phyloP scores from a whole-genome alignment of 352 stramenopile species.

The Globisporangium irregulare region DNA sequence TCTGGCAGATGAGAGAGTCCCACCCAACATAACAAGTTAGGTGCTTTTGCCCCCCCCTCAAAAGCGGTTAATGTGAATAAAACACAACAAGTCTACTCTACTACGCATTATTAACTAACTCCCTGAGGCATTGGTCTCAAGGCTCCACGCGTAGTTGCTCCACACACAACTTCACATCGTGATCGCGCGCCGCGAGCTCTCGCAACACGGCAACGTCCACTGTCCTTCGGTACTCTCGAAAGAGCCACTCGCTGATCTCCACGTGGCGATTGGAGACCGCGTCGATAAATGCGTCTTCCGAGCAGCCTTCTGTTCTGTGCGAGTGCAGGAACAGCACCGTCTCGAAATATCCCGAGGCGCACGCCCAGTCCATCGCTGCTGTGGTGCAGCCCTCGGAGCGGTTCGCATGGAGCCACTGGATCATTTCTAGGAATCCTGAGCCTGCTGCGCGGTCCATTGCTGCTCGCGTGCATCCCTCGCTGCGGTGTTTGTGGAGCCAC shows the following conservation, averaged over 20 bases:
- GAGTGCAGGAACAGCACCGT: neutral
- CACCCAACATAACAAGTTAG: too few species aligned
- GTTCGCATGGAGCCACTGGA: slow-evolving; percentile 4
- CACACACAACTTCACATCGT: neutral
- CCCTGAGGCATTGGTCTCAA: too few species aligned
- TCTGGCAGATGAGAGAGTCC: too few species aligned
- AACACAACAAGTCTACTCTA: too few species aligned
- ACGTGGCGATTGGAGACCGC: neutral
- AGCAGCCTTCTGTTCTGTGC: neutral
- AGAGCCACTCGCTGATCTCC: slow-evolving; percentile 2
- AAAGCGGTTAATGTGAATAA: too few species aligned
- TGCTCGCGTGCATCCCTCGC: neutral
- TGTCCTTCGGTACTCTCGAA: neutral
- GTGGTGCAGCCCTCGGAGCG: slow-evolving; percentile 2
- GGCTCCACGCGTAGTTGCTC: neutral
- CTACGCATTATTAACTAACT: too few species aligned
- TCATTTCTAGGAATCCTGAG: neutral
- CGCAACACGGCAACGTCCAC: neutral
- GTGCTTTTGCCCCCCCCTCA: too few species aligned
- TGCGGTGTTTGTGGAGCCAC: neutral
- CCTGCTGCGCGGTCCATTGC: slow-evolving; percentile 3
- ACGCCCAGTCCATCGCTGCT: neutral
- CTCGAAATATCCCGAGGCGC: neutral
- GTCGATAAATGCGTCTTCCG: neutral
- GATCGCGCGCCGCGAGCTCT: neutral